Conservation (phyloP, 768 basidiomycete species). For the Rhodotorula graminis region DNA sequence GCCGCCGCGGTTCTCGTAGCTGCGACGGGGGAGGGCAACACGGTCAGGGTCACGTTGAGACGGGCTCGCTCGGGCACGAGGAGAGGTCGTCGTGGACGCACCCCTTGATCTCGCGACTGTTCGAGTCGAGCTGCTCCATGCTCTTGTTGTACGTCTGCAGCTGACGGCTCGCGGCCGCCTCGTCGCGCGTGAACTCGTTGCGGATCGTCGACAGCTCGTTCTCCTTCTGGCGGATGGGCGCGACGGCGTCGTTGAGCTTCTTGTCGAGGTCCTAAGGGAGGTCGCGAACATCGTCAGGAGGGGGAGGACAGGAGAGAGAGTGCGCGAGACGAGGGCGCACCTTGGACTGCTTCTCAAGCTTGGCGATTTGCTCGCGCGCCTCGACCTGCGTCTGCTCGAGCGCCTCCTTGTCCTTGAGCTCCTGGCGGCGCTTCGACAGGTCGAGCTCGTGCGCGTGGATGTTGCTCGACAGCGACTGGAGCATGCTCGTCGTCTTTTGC, state of each 20-base stretch:
- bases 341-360: constrained; percentile 71
- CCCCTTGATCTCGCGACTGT: constrained; percentile 30
- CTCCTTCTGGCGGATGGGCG: constrained; percentile 37
- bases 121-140: constrained; percentile 27
- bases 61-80: too few species aligned
- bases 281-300: too few species aligned
- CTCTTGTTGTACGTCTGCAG: constrained; percentile 34
- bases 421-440: constrained; percentile 25
- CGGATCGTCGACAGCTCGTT: constrained; percentile 32
- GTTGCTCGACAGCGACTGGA: constrained; percentile 21
- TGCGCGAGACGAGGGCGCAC: constrained; percentile 2
- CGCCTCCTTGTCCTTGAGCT: constrained; percentile 37
- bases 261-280: constrained; percentile 34
- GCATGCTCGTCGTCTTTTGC: constrained; percentile 7
- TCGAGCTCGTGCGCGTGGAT: constrained; percentile 37
- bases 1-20: constrained; percentile 32
- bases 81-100: too few species aligned
- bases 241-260: constrained; percentile 32
- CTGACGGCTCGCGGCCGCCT: constrained; percentile 16
- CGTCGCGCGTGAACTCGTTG: constrained; percentile 22
- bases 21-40: not conserved
- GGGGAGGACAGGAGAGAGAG: not conserved
- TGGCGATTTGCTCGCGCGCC: constrained; percentile 53
- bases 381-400: constrained; percentile 45
- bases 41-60: too few species aligned